Base-by-base conservation (phyloP, 2,329 filamentous ascomycete species). In the Podosphaera aphanis region DNA sequence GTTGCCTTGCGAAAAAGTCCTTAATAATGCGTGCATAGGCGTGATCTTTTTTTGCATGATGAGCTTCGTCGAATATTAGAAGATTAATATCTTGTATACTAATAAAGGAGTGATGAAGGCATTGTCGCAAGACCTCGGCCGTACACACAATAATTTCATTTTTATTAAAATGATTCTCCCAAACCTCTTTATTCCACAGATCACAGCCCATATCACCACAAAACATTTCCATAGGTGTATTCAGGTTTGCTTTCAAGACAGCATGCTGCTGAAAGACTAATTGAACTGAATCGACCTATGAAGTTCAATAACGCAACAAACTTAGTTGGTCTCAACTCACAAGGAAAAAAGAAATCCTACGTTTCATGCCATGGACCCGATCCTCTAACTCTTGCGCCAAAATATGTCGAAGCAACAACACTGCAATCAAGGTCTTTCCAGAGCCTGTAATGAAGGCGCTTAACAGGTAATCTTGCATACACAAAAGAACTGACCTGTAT, bases 401-500 rank as follows among this genome's bases (percentile, higher is more conserved):
- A 8, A 74, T 69, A 59, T 92, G 73, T 35, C 77, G 74, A 20
- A 95, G 69, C 4, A 98, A 68, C 2, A 95, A 69, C 1, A 83
- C 85, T 0, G 90, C 86, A 53, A 98, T 94, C n/a, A 94, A 67
- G 0, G 90, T 98, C 63, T 98, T 98, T 2, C 90, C 90, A 2
- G 84, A 85, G 11, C 90, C 81, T 78, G 48, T 18, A 54, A n/a
- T 39, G 46, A 40, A 18, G n/a, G 41, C 29, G n/a, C 16, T 7
- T 6, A 6, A 21, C n/a, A 15, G 25, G 21, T 11, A 13, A 33
- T 33, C 29, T n/a, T 33, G 29, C 5, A 20, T 10, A 20, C 15
- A 11, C 16, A 29, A 13, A 19, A 43, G 44, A 7, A 44, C 55
- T 44, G 58, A 77, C 76, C 84, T n/a, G 88, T 94, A 56, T 92